Evolutionary conservation across 805 yeast species (phyloP).

Genomic region (Nakazawaea sp.): DNA sequence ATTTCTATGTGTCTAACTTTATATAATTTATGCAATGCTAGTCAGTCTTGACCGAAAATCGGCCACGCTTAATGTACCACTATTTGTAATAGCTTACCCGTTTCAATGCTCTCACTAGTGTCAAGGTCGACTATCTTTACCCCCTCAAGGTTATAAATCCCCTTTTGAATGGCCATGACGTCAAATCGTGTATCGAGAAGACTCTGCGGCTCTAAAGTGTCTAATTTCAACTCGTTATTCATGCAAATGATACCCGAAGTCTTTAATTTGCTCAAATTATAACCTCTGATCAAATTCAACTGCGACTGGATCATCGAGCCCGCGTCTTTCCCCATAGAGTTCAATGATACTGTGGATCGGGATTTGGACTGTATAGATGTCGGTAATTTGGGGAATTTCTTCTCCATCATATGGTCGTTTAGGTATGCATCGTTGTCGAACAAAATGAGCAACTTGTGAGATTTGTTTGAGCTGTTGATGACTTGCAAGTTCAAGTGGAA

Average conservation of each 20-base stretch:
- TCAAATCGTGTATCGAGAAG: slow-evolving; percentile 59
- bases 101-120: slow-evolving; percentile 63
- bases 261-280: slow-evolving; percentile 31
- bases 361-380: slow-evolving; percentile 6
- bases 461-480: slow-evolving; percentile 48
- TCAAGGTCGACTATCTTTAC: slow-evolving; percentile 55
- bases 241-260: slow-evolving; percentile 56
- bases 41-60: no score
- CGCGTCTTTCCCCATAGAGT: slow-evolving; percentile 20
- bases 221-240: slow-evolving; percentile 59
- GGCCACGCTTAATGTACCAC: slow-evolving; percentile 40
- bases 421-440: slow-evolving; percentile 26
- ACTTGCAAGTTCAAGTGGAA: slow-evolving; percentile 62
- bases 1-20: no score
- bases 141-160: slow-evolving; percentile 58
- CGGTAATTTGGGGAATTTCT: slow-evolving; percentile 29
- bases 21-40: no score
- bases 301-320: slow-evolving; percentile 22
- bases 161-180: slow-evolving; percentile 56
- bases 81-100: slow-evolving; percentile 65
- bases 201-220: slow-evolving; percentile 52
- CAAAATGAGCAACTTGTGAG: slow-evolving; percentile 45
- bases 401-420: slow-evolving; percentile 25
- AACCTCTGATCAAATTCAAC: slow-evolving; percentile 23
- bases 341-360: slow-evolving; percentile 12